Evolutionary conservation across 495 filamentous ascomycete genomes (phyloP).

Genomic region (Podospora didyma): DNA sequence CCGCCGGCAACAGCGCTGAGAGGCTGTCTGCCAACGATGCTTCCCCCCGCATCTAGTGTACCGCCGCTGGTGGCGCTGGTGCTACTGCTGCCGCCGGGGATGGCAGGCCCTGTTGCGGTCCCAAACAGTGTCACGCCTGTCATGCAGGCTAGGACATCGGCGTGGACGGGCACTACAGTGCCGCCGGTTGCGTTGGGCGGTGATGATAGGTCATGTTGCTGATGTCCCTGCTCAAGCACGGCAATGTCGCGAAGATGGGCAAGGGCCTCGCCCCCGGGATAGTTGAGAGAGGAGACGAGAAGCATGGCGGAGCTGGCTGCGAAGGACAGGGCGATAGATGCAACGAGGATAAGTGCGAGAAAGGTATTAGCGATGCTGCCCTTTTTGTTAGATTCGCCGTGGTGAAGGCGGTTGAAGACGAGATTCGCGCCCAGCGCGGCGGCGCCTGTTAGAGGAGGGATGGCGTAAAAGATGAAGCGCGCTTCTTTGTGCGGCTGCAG

Average conservation of each 20-base stretch:
- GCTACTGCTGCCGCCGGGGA: not conserved
- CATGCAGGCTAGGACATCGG: constrained; percentile 87
- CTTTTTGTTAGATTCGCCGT: constrained; percentile 32
- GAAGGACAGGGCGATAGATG: constrained; percentile 57
- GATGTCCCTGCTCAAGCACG: not conserved
- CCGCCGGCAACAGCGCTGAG: not conserved
- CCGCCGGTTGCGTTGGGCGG: not conserved
- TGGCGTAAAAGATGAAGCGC: constrained; percentile 87
- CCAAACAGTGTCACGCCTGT: constrained; percentile 90
- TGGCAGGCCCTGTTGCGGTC: constrained; percentile 14
- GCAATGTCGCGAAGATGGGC: constrained; percentile 51
- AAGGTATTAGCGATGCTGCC: constrained; percentile 43
- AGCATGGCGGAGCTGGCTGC: constrained; percentile 59
- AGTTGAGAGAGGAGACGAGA: constrained; percentile 72
- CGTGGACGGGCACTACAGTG: constrained; percentile 53
- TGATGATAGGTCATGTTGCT: no score
- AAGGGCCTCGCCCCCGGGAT: constrained; percentile 78
- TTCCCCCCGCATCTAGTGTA: not conserved
- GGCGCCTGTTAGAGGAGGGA: constrained; percentile 75
- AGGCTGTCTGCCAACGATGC: not conserved
- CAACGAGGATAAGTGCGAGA: constrained; percentile 50
- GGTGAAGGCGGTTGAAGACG: constrained; percentile 65
- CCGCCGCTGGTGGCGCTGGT: not conserved
- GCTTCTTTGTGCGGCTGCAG: constrained; percentile 91
- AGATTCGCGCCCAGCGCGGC: constrained; percentile 70